Evolutionary conservation across 495 filamentous ascomycete genomes (phyloP).

Genomic region (Neurospora pannonica): DNA sequence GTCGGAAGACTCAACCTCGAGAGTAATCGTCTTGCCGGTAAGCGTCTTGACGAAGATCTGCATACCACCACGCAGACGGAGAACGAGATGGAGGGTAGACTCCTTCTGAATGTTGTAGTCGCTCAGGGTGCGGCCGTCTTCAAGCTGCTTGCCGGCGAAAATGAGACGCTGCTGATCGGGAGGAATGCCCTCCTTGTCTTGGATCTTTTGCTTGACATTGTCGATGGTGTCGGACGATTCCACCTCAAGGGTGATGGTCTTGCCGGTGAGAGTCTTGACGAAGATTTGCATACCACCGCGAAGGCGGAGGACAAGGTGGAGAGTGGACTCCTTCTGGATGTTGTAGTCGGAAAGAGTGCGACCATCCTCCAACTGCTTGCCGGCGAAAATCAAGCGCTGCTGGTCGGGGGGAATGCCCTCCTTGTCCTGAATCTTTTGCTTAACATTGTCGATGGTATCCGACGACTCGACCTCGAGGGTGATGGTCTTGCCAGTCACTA

Average conservation of each 20-base stretch:
- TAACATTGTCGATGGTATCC: constrained; percentile 98
- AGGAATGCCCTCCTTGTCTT: constrained; percentile 91
- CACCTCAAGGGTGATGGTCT: constrained; percentile 97
- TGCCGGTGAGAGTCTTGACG: constrained; percentile 87
- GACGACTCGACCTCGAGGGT: constrained; percentile 97
- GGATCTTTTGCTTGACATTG: constrained; percentile 78
- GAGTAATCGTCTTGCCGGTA: constrained; percentile 88
- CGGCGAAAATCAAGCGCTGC: constrained; percentile 96
- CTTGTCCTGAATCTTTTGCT: constrained; percentile 99
- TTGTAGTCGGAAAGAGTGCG: constrained; percentile 97
- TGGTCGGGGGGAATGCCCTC: constrained; percentile 97
- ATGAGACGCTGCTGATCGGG: constrained; percentile 92
- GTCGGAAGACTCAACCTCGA: constrained; percentile 84
- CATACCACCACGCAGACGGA: constrained; percentile 98
- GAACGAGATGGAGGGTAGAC: constrained; percentile 88
- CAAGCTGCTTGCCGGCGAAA: constrained; percentile 94
- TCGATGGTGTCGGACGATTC: constrained; percentile 95
- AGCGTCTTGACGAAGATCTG: constrained; percentile 80
- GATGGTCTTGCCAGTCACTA: constrained; percentile 97
- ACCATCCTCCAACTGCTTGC: constrained; percentile 96
- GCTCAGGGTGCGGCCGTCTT: constrained; percentile 68
- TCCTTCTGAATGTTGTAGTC: constrained; percentile 99
- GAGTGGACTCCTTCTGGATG: constrained; percentile 96
- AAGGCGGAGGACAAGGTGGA: constrained; percentile 92
- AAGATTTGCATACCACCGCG: constrained; percentile 98